A percentile compares a stretch with the other conserved stretches of the same genome.
Evolutionary conservation across 257 asterid species (phyloP).

Genomic region (Euphrasia confusa): DNA sequence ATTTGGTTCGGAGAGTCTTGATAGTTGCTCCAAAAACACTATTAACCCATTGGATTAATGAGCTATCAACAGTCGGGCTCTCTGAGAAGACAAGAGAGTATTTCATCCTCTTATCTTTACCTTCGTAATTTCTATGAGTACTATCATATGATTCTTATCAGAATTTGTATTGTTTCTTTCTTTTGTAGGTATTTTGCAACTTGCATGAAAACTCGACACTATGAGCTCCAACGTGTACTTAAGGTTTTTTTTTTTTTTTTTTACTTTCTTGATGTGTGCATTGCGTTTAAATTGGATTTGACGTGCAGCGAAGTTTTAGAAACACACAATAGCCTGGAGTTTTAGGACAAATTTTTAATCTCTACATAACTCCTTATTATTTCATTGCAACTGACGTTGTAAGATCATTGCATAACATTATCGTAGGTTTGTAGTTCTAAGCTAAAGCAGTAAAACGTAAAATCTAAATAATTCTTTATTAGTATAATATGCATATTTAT

Average conservation of each 20-base stretch:
- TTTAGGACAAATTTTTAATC: background rate
- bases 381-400: conserved; percentile 15
- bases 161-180: conserved; percentile 18
- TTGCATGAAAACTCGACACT: conserved; percentile 59
- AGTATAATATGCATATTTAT: too few species aligned
- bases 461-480: too few species aligned
- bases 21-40: conserved; percentile 92
- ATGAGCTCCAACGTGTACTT: conserved; percentile 85
- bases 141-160: conserved; percentile 9
- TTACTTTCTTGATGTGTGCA: conserved; percentile 12
- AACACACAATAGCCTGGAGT: background rate
- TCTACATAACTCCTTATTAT: conserved; percentile 11
- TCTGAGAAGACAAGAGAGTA: conserved; percentile 75
- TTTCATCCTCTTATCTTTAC: conserved; percentile 27
- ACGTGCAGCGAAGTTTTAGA: conserved; percentile 15
- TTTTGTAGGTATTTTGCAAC: conserved; percentile 71
- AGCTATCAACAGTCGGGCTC: conserved; percentile 80
- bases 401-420: background rate
- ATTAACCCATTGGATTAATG: conserved; percentile 83
- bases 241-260: conserved; percentile 59
- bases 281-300: background rate
- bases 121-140: conserved; percentile 10
- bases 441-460: too few species aligned
- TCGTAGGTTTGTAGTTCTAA: too few species aligned
- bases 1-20: conserved; percentile 64